Percentiles rank a stretch among this genome's conserved stretches.
Evolutionary conservation across 768 basidiomycete species (phyloP).

Genomic region (Podaxis mareebaensis): DNA sequence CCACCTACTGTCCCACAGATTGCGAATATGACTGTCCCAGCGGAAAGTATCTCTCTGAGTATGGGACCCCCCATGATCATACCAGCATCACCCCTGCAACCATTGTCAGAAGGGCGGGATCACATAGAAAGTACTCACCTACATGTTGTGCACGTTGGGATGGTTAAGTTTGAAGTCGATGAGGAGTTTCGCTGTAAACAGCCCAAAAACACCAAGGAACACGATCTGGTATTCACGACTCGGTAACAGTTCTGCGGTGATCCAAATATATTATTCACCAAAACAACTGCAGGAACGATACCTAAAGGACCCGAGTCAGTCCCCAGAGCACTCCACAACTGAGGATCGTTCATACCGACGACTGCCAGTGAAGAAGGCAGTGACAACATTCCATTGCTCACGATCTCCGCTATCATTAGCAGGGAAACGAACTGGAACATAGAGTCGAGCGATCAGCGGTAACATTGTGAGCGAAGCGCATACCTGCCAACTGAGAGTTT

Average conservation of each 20-base stretch:
- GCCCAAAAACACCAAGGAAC: slow-evolving; percentile 50
- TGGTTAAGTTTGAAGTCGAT: slow-evolving; percentile 61
- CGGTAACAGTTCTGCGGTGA: background rate
- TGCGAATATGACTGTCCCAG: slow-evolving; percentile 53
- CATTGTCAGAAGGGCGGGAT: background rate
- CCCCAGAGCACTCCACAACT: background rate
- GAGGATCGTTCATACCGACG: slow-evolving; percentile 38
- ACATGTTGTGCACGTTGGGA: slow-evolving; percentile 56
- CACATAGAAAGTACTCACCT: background rate
- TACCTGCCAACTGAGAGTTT: slow-evolving; percentile 55
- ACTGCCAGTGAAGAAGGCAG: slow-evolving; percentile 52
- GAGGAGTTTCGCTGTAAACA: slow-evolving; percentile 53
- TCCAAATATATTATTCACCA: slow-evolving; percentile 21
- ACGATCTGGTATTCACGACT: slow-evolving; percentile 31
- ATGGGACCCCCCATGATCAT: slow-evolving; percentile 48
- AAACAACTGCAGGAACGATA: slow-evolving; percentile 49
- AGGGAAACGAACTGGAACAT: slow-evolving; percentile 43
- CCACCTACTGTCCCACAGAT: slow-evolving; percentile 43
- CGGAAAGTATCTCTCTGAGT: slow-evolving; percentile 43
- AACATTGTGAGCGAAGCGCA: background rate
- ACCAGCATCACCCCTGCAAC: slow-evolving; percentile 48
- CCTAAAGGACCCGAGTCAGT: slow-evolving; percentile 30
- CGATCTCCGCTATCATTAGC: slow-evolving; percentile 59
- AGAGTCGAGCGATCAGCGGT: background rate
- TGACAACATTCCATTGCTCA: slow-evolving; percentile 57